These are phyloP conservation scores for Tetrapisispora nanseiensis DNA, from an alignment of 805 yeast genomes.

Conservation along the genomic window DNA sequence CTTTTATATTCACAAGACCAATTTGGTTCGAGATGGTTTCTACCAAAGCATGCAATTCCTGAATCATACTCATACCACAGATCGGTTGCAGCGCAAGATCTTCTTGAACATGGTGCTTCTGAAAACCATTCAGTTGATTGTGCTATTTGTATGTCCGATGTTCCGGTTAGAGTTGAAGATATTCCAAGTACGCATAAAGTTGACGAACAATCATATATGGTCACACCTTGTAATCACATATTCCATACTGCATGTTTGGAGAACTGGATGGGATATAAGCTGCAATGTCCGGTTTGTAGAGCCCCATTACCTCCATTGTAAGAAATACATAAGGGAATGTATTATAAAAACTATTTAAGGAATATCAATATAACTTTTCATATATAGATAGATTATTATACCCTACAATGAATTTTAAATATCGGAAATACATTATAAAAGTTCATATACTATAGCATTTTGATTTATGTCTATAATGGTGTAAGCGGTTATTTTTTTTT, in stretches of 20 bases:
- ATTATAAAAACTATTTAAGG: neutral
- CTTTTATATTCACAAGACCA: conserved; percentile 53
- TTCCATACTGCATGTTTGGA: conserved; percentile 87
- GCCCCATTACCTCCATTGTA: conserved; percentile 73
- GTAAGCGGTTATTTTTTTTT: neutral
- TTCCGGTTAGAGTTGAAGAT: conserved; percentile 31
- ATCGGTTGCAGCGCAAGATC: conserved; percentile 19
- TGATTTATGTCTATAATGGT: no score
- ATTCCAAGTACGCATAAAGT: conserved; percentile 31
- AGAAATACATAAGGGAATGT: conserved; percentile 1
- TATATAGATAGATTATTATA: neutral
- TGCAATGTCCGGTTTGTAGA: conserved; percentile 92
- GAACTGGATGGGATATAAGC: conserved; percentile 84
- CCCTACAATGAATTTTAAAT: no score
- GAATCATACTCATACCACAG: conserved; percentile 73
- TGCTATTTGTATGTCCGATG: conserved; percentile 80
- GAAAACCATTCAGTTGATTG: conserved; percentile 53
- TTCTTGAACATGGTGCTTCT: conserved; percentile 23
- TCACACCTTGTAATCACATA: conserved; percentile 85
- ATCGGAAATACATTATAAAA: no score
- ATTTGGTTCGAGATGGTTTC: conserved; percentile 75
- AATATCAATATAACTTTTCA: neutral
- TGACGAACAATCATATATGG: conserved; percentile 47
- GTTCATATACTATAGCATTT: neutral
- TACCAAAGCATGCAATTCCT: conserved; percentile 68